phyloP scores from a whole-genome alignment of 441 rosid genomes.

The Mallotus repandus region DNA sequence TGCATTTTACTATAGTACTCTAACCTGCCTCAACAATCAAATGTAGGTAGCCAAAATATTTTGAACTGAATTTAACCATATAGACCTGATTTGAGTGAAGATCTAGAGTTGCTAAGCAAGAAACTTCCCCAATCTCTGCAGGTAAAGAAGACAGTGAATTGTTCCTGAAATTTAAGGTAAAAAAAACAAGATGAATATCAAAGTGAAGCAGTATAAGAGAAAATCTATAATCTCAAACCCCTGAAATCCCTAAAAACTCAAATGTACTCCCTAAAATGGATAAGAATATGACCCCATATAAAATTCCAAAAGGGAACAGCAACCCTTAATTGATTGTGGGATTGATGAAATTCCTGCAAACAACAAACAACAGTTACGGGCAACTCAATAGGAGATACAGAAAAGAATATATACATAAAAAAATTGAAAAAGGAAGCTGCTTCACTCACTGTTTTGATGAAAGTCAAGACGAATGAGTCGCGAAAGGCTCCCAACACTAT shows the following conservation, averaged over 20 bases:
- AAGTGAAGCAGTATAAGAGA: slow-evolving; percentile 21
- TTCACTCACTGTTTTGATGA: slow-evolving; percentile 85
- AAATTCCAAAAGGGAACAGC: slow-evolving; percentile 77
- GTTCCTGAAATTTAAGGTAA: slow-evolving; percentile 49
- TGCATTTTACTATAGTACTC: not conserved
- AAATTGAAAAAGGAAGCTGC: slow-evolving; percentile 18
- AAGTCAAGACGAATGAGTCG: slow-evolving; percentile 87
- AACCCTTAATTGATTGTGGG: slow-evolving; percentile 70
- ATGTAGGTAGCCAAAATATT: not conserved
- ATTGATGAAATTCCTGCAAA: slow-evolving; percentile 62
- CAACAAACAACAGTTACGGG: slow-evolving; percentile 12
- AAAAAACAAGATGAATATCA: slow-evolving; percentile 27
- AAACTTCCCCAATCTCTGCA: slow-evolving; percentile 61
- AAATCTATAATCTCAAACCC: slow-evolving; percentile 19
- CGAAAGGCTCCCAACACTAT: slow-evolving; percentile 69
- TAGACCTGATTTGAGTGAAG: slow-evolving; percentile 81
- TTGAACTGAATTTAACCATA: slow-evolving; percentile 17
- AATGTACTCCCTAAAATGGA: slow-evolving; percentile 13
- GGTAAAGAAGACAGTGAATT: slow-evolving; percentile 68
- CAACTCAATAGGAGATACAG: slow-evolving; percentile 20
- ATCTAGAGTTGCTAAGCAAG: slow-evolving; percentile 76
- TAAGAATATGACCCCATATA: slow-evolving; percentile 73
- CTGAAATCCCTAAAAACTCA: slow-evolving; percentile 6
- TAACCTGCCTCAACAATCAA: slow-evolving; percentile 1
- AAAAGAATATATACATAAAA: not conserved